phyloP scores from a whole-genome alignment of 2,329 filamentous ascomycete species.

The Aspergillus bombycis region DNA sequence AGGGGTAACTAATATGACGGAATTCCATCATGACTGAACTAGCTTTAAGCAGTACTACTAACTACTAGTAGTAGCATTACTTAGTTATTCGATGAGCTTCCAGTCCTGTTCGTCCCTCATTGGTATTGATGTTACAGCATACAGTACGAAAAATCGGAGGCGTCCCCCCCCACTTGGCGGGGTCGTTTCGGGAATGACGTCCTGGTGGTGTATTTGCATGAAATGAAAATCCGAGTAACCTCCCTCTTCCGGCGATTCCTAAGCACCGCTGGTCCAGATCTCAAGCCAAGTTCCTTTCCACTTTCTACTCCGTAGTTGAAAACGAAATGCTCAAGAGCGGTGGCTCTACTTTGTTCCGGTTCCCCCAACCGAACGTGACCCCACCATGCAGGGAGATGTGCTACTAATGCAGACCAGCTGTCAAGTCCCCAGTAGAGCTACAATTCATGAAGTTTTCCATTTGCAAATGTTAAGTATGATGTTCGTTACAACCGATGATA shows the following conservation, averaged over 20 bases:
- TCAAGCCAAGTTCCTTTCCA: too few relatives aligned
- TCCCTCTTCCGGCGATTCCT: constrained; percentile 21
- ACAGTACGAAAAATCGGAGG: background rate
- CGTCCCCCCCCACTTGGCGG: constrained; percentile 21
- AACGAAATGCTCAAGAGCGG: too few relatives aligned
- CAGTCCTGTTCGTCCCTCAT: constrained; percentile 7
- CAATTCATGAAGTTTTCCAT: background rate
- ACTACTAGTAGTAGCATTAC: too few relatives aligned
- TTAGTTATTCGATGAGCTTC: constrained; percentile 17
- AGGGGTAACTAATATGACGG: constrained; percentile 10
- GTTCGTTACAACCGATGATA: background rate
- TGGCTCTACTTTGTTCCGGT: too few relatives aligned
- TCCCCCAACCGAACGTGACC: background rate
- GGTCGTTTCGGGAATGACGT: constrained; percentile 29
- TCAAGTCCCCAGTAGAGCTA: background rate
- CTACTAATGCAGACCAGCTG: background rate
- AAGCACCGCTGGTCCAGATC: constrained; percentile 21
- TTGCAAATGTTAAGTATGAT: background rate
- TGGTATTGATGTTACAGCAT: background rate
- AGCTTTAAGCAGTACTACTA: background rate
- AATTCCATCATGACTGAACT: background rate
- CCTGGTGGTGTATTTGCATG: constrained; percentile 14
- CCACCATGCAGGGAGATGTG: background rate
- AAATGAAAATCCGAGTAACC: background rate
- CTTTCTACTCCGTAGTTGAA: too few relatives aligned